Conservation (phyloP, 768 basidiomycete genomes). For the Termitomyces sp. region DNA sequence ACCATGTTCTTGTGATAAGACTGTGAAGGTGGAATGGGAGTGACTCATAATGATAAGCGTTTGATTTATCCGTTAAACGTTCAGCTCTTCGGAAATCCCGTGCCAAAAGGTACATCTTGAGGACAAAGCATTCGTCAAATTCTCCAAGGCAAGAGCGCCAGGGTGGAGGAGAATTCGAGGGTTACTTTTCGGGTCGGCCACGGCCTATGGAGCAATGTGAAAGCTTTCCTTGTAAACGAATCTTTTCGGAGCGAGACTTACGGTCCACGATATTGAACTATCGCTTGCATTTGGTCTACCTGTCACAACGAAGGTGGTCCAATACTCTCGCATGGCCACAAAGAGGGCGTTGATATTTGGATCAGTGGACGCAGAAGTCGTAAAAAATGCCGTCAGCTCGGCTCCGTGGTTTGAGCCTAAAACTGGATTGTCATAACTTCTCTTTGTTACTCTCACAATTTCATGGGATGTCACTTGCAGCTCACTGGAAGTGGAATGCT, state of each 20-base stretch:
- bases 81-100: conserved; percentile 16
- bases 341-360: conserved; percentile 25
- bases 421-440: conserved; percentile 35
- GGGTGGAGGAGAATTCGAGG: conserved; percentile 27
- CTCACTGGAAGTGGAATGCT: conserved; percentile 22
- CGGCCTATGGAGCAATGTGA: conserved; percentile 12
- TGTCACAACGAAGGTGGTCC: conserved; percentile 32
- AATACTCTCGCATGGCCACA: conserved; percentile 32
- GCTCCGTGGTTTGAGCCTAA: conserved; percentile 31
- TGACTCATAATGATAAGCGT: not conserved
- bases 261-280: conserved; percentile 21
- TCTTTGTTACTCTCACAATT: not conserved
- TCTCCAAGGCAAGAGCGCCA: conserved; percentile 19
- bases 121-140: conserved; percentile 11
- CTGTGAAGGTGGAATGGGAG: too few species aligned
- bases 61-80: conserved; percentile 8
- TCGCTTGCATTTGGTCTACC: conserved; percentile 22
- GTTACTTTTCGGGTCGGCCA: conserved; percentile 15
- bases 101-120: conserved; percentile 28
- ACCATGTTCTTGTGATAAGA: not conserved
- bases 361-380: conserved; percentile 19
- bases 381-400: conserved; percentile 33
- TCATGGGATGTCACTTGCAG: not conserved
- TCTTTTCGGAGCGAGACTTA: conserved; percentile 9
- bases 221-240: not conserved